phyloP scores from a whole-genome alignment of 2,329 filamentous ascomycete genomes.

The Fusarium irregulare region DNA sequence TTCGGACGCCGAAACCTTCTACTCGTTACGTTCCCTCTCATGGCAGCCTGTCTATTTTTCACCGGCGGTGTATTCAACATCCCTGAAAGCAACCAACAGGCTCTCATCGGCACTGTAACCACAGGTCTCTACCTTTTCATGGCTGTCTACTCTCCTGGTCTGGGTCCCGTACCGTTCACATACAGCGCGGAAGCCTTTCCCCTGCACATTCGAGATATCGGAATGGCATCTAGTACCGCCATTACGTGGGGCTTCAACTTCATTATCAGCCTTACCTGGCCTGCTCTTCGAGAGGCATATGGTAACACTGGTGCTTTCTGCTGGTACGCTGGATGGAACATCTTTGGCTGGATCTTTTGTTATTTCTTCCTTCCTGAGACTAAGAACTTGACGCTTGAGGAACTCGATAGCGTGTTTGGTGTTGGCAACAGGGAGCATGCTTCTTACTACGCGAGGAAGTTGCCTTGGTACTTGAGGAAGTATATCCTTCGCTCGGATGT shows the following conservation, averaged over 20 bases:
- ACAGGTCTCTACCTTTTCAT: constrained; percentile 56
- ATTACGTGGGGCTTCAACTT: constrained; percentile 57
- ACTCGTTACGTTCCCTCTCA: constrained; percentile 68
- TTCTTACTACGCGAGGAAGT: constrained; percentile 47
- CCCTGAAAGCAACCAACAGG: neutral
- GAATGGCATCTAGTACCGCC: constrained; percentile 61
- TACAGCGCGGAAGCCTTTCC: constrained; percentile 71
- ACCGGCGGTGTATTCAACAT: constrained; percentile 64
- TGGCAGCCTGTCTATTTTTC: constrained; percentile 66
- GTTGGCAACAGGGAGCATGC: constrained; percentile 49
- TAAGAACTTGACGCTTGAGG: constrained; percentile 51
- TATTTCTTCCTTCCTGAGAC: constrained; percentile 53
- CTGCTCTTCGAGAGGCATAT: constrained; percentile 36
- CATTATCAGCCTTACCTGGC: constrained; percentile 53
- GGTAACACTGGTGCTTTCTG: constrained; percentile 53
- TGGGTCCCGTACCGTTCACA: constrained; percentile 69
- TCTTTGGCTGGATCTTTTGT: constrained; percentile 49
- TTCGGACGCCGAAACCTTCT: constrained; percentile 67
- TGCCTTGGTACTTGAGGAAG: constrained; percentile 51
- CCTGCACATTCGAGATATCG: constrained; percentile 65
- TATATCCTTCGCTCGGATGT: constrained; percentile 47
- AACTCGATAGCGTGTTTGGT: constrained; percentile 51
- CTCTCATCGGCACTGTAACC: constrained; percentile 51
- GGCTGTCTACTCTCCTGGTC: constrained; percentile 60
- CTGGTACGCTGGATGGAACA: constrained; percentile 54